Conservation (phyloP, 2,329 filamentous ascomycete species). For the Penicillium glabrum region DNA sequence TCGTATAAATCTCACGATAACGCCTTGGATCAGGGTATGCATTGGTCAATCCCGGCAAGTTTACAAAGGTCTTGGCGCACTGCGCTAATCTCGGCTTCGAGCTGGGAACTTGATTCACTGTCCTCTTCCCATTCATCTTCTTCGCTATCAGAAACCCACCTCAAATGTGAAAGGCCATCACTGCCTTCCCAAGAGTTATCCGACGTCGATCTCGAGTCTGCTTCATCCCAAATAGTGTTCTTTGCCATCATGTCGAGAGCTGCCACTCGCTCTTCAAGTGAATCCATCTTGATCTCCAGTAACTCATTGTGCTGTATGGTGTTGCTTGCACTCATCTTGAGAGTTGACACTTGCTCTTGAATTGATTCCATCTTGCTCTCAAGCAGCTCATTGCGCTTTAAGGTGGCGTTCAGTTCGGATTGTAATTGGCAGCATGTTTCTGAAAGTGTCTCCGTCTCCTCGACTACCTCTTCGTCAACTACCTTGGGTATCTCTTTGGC, state of each 20-base stretch:
- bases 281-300: background rate
- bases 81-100: too few species aligned
- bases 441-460: background rate
- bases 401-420: background rate
- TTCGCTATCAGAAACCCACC: background rate
- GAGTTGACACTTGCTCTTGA: background rate
- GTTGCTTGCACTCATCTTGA: background rate
- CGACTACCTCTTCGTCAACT: background rate
- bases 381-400: background rate
- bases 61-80: too few species aligned
- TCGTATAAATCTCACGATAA: background rate
- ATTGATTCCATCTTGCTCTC: background rate
- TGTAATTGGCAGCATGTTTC: background rate
- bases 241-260: background rate
- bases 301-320: background rate
- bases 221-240: background rate
- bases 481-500: background rate
- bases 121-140: background rate
- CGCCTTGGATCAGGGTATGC: too few species aligned
- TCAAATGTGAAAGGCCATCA: background rate
- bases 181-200: background rate
- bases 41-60: too few species aligned
- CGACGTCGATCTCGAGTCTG: background rate
- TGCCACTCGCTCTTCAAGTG: background rate
- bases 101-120: too few species aligned